Evolutionary conservation across 768 basidiomycete species (phyloP).

Genomic region (Leccinum subgranulosum): DNA sequence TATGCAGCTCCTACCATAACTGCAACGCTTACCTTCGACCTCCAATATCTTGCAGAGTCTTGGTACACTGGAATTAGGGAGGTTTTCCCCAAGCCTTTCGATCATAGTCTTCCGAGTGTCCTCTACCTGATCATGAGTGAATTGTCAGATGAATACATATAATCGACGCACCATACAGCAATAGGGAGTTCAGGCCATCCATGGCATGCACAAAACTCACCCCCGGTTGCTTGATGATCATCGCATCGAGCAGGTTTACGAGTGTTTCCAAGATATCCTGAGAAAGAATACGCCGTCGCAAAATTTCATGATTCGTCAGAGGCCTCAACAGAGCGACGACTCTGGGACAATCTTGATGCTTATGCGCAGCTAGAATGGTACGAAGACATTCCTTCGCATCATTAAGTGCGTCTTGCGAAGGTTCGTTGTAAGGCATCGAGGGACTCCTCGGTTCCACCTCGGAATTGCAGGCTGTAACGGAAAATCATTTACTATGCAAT

Average conservation of each 20-base stretch:
- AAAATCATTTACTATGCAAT: background rate
- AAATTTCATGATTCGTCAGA: accelerated
- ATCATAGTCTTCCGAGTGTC: background rate
- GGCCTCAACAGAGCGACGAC: no score
- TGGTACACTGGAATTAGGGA: no score
- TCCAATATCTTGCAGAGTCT: no score
- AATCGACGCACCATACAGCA: background rate
- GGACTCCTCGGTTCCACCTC: no score
- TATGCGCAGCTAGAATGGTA: background rate
- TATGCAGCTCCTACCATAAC: background rate
- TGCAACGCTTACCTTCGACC: no score
- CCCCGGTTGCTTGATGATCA: background rate
- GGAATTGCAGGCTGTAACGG: background rate
- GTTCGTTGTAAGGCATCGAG: no score
- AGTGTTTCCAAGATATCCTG: background rate
- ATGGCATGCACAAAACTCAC: background rate
- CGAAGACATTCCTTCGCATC: background rate
- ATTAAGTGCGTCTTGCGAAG: no score
- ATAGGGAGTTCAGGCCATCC: background rate
- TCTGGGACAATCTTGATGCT: background rate
- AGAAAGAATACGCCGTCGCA: background rate
- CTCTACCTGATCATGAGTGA: background rate
- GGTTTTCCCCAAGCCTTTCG: no score
- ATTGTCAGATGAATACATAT: background rate
- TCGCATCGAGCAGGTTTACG: background rate